Conservation (phyloP, 2,329 filamentous ascomycete genomes). For the Hypoxylon sp. region DNA sequence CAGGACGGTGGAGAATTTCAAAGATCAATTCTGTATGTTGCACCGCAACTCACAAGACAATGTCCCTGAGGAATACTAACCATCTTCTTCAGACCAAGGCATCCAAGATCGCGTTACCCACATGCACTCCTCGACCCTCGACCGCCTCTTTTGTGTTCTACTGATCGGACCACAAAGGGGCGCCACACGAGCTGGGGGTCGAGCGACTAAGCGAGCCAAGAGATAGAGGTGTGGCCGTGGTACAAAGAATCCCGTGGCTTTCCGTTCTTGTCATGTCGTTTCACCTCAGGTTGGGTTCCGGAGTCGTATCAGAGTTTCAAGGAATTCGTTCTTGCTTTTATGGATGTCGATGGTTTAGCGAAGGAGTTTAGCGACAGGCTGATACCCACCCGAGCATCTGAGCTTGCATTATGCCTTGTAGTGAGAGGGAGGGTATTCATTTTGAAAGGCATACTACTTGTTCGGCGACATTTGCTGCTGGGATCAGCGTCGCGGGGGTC, state of each 20-base stretch:
- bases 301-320: constrained; percentile 17
- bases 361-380: constrained; percentile 43
- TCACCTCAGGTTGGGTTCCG: constrained; percentile 18
- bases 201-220: constrained; percentile 38
- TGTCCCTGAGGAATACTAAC: constrained; percentile 25
- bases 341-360: constrained; percentile 34
- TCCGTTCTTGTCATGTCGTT: constrained; percentile 31
- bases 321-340: constrained; percentile 17
- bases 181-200: constrained; percentile 31
- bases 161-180: constrained; percentile 38
- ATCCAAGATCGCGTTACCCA: constrained; percentile 21
- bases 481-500: constrained; percentile 32
- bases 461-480: constrained; percentile 37
- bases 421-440: constrained; percentile 28
- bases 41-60: constrained; percentile 6
- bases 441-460: constrained; percentile 34
- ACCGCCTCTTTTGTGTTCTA: constrained; percentile 38
- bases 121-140: constrained; percentile 29
- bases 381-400: constrained; percentile 44
- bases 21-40: constrained; percentile 41
- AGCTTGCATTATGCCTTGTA: constrained; percentile 40
- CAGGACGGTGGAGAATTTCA: constrained; percentile 32
- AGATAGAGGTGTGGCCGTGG: constrained; percentile 27
- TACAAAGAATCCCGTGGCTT: constrained; percentile 4
- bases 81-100: constrained; percentile 27